phyloP scores from a whole-genome alignment of 2,329 filamentous ascomycete genomes.

The Simplicillium aogashimaense region DNA sequence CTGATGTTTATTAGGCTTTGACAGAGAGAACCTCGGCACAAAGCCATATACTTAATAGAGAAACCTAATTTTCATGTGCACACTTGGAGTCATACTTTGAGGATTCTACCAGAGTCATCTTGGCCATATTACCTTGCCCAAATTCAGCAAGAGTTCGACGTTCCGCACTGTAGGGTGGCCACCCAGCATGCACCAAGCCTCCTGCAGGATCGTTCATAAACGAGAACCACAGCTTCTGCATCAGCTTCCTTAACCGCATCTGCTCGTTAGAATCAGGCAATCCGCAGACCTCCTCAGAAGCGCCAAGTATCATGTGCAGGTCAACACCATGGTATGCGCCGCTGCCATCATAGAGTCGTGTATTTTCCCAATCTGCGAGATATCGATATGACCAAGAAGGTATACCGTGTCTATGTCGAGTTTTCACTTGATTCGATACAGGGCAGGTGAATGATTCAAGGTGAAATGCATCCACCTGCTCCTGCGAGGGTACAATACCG shows the following conservation, averaged over 20 bases:
- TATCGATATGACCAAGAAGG: conserved; percentile 36
- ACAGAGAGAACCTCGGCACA: no score
- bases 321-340: conserved; percentile 40
- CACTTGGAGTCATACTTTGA: conserved; percentile 14
- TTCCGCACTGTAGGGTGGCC: conserved; percentile 21
- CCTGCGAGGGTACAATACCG: conserved; percentile 25
- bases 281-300: conserved; percentile 23
- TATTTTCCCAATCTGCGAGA: conserved; percentile 38
- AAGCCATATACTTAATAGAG: no score
- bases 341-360: conserved; percentile 30
- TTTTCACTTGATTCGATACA: conserved; percentile 24
- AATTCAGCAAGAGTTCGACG: conserved; percentile 15
- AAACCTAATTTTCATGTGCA: no score
- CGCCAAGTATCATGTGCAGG: conserved; percentile 36
- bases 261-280: conserved; percentile 20
- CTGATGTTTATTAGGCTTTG: no score
- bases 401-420: conserved; percentile 21
- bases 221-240: conserved; percentile 29
- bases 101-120: conserved; percentile 14
- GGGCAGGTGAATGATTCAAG: conserved; percentile 37
- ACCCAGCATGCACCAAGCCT: conserved; percentile 24
- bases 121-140: conserved; percentile 14
- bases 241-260: conserved; percentile 18
- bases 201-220: conserved; percentile 26
- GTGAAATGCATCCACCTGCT: conserved; percentile 26